Percentiles rank a stretch among this genome's conserved stretches.
phyloP scores from a whole-genome alignment of 129 eudicot genomes.

The Flaveria sonorensis region DNA sequence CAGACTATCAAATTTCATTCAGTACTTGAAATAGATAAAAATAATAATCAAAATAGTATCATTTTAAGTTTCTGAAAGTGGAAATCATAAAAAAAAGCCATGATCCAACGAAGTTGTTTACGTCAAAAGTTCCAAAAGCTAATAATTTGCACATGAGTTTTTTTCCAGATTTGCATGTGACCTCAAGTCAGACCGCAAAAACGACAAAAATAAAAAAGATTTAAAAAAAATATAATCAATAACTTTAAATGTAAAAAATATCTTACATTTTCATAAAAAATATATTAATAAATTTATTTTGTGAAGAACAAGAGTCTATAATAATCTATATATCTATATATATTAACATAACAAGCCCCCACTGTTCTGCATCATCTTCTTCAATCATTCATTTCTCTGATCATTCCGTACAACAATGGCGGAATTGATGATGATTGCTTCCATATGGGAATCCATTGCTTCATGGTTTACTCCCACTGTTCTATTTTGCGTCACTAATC shows the following conservation, averaged over 20 bases:
- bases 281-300: too few relatives aligned
- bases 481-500: slow-evolving; percentile 58
- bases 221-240: background rate
- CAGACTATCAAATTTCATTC: too few relatives aligned
- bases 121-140: background rate
- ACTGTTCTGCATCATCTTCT: slow-evolving; percentile 7
- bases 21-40: too few relatives aligned
- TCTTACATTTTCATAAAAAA: background rate
- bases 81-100: background rate
- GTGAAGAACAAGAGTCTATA: too few relatives aligned
- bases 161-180: slow-evolving; percentile 19
- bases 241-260: background rate
- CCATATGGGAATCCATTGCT: slow-evolving; percentile 36
- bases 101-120: background rate
- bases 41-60: background rate
- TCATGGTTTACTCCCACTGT: slow-evolving; percentile 57
- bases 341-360: background rate
- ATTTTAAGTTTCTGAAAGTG: background rate
- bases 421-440: slow-evolving; percentile 25
- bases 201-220: background rate
- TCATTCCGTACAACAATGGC: background rate
- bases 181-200: background rate
- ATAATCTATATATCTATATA: too few relatives aligned
- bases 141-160: slow-evolving; percentile 18
- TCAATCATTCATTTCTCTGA: background rate